These are phyloP conservation scores for Microcyclospora tardicrescens DNA, from an alignment of 2,329 filamentous ascomycete species.

Conservation along the genomic window DNA sequence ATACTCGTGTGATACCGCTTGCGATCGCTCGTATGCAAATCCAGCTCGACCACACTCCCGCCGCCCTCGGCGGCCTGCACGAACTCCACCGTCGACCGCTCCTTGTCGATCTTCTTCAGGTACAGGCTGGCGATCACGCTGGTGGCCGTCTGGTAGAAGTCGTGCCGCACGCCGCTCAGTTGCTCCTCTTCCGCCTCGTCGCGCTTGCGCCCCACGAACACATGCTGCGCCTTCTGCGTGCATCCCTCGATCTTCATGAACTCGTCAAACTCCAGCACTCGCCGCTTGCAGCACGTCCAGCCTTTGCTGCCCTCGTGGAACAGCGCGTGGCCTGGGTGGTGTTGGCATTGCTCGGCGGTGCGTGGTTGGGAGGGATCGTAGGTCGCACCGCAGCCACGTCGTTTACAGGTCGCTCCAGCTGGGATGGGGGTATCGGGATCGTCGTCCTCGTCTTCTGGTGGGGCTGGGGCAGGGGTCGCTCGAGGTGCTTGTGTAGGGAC, in stretches of 20 bases:
- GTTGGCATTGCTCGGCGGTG: slow-evolving; percentile 64
- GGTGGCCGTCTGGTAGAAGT: slow-evolving; percentile 86
- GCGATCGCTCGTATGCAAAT: slow-evolving; percentile 73
- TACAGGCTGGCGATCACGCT: slow-evolving; percentile 85
- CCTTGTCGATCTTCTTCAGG: slow-evolving; percentile 91
- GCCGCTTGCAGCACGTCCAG: slow-evolving; percentile 90
- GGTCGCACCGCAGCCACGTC: slow-evolving; percentile 56
- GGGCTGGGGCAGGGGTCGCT: slow-evolving; percentile 39
- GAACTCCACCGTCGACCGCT: slow-evolving; percentile 61
- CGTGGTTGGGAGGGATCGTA: slow-evolving; percentile 51
- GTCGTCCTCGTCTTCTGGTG: slow-evolving; percentile 70
- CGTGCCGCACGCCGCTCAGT: slow-evolving; percentile 68
- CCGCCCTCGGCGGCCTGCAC: slow-evolving; percentile 29
- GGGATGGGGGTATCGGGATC: slow-evolving; percentile 63
- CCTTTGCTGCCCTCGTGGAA: slow-evolving; percentile 99
- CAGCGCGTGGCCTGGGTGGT: slow-evolving; percentile 81
- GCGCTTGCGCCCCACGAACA: slow-evolving; percentile 66
- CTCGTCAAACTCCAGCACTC: slow-evolving; percentile 92
- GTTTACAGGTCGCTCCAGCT: slow-evolving; percentile 61
- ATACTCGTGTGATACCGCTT: slow-evolving; percentile 70
- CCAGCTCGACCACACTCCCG: slow-evolving; percentile 48
- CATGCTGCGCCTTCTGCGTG: slow-evolving; percentile 64
- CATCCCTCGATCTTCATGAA: slow-evolving; percentile 95
- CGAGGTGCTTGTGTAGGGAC: slow-evolving; percentile 17
- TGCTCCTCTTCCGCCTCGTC: slow-evolving; percentile 54